A percentile compares a stretch with the other conserved stretches of the same genome.
phyloP scores from a whole-genome alignment of 352 stramenopile species.

The Paralagenidium karlingii region DNA sequence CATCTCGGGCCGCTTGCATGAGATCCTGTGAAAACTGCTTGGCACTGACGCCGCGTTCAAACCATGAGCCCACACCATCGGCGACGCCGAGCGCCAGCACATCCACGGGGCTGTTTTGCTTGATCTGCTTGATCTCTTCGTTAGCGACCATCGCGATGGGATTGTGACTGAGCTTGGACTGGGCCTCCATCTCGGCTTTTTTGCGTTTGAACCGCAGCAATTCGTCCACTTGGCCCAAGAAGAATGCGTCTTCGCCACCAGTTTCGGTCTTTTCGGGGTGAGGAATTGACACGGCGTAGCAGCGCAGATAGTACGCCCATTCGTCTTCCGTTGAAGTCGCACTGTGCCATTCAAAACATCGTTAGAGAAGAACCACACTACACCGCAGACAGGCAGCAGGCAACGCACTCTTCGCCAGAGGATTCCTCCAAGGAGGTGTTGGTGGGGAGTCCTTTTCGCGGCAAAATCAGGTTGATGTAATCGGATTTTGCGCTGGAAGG shows the following conservation, averaged over 20 bases:
- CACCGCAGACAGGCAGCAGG: background rate
- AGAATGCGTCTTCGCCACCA: slow-evolving; percentile 89
- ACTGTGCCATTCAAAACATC: background rate
- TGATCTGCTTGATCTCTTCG: slow-evolving; percentile 20
- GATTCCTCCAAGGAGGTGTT: slow-evolving; percentile 38
- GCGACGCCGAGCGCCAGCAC: slow-evolving; percentile 89
- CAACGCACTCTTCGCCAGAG: slow-evolving; percentile 4
- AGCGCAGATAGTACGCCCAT: slow-evolving; percentile 52
- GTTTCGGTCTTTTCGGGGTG: slow-evolving; percentile 61
- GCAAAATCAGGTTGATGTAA: slow-evolving; percentile 81
- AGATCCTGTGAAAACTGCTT: slow-evolving; percentile 56
- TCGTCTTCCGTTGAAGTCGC: slow-evolving; percentile 10
- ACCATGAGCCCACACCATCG: slow-evolving; percentile 94
- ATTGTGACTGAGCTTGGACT: no score
- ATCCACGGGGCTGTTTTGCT: slow-evolving; percentile 38
- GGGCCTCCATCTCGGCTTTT: no score
- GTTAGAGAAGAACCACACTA: background rate
- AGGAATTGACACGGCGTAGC: slow-evolving; percentile 64
- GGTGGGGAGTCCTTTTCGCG: slow-evolving; percentile 60
- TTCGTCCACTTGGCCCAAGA: slow-evolving; percentile 66
- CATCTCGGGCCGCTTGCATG: slow-evolving; percentile 63
- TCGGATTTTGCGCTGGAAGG: slow-evolving; percentile 76
- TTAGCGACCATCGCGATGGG: slow-evolving; percentile 3
- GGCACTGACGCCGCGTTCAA: slow-evolving; percentile 85
- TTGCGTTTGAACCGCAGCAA: no score